A percentile compares a stretch with the other conserved stretches of the same genome.
Conservation (phyloP, 2,329 filamentous ascomycete genomes). For the Pseudogymnoascus sp. region DNA sequence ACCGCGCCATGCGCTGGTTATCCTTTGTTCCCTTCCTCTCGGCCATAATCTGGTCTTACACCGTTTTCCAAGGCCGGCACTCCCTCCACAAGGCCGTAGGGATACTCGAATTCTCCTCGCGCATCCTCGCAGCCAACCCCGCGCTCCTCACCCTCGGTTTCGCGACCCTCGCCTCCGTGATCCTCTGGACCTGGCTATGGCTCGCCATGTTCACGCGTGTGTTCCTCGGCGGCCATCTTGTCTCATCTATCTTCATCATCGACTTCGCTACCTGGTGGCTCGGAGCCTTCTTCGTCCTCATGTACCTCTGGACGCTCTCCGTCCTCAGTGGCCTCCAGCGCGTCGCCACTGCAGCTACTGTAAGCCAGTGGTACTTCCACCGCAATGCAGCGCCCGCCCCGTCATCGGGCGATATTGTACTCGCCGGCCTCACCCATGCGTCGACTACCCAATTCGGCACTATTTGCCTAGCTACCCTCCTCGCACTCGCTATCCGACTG, state of each 20-base stretch:
- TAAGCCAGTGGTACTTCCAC: constrained; percentile 99
- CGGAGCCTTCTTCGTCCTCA: constrained; percentile 80
- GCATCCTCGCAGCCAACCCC: constrained; percentile 77
- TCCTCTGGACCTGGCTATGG: constrained; percentile 93
- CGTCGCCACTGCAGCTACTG: constrained; percentile 84
- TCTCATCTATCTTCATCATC: constrained; percentile 68
- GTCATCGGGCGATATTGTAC: constrained; percentile 71
- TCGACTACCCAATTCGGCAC: constrained; percentile 83
- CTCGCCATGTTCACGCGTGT: constrained; percentile 92
- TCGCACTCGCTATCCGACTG: constrained; percentile 72
- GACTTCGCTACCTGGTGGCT: constrained; percentile 90
- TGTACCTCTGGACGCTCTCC: constrained; percentile 92
- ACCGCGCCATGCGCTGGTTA: constrained; percentile 80
- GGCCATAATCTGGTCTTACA: constrained; percentile 73
- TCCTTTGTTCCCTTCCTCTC: constrained; percentile 68
- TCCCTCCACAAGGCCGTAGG: constrained; percentile 75
- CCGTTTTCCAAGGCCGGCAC: constrained; percentile 70
- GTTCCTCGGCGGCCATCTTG: constrained; percentile 85
- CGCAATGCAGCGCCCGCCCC: constrained; percentile 72
- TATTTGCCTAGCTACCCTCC: constrained; percentile 77
- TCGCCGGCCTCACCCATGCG: constrained; percentile 74
- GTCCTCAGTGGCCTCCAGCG: constrained; percentile 84
- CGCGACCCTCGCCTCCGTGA: constrained; percentile 62
- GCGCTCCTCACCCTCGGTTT: constrained; percentile 80
- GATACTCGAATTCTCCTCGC: constrained; percentile 86